These are phyloP conservation scores for Suhomyces kunorum DNA, from an alignment of 1,139 yeast species.

Conservation along the genomic window DNA sequence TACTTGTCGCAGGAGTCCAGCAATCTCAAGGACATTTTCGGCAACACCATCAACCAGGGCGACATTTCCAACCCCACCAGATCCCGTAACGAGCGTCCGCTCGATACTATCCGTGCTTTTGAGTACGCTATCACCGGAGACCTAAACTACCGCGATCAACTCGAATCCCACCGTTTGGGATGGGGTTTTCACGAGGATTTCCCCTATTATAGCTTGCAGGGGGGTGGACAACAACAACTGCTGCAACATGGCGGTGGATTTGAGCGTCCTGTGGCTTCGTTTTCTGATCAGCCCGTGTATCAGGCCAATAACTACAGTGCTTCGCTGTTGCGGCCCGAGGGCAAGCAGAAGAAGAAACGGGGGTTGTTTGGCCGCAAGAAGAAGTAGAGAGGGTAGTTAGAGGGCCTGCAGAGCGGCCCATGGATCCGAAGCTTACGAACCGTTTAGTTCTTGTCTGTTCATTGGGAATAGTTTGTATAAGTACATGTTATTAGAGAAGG, in stretches of 20 bases:
- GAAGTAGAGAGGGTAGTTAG: conserved; percentile 8
- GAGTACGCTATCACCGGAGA: conserved; percentile 95
- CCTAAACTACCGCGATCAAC: conserved; percentile 67
- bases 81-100: conserved; percentile 88
- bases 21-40: conserved; percentile 77
- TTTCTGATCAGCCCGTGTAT: conserved; percentile 64
- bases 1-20: conserved; percentile 28
- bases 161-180: conserved; percentile 76
- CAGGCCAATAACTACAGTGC: conserved; percentile 56
- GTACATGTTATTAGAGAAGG: no score
- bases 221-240: conserved; percentile 20
- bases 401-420: background rate
- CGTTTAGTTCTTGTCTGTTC: conserved; percentile 8
- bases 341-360: conserved; percentile 56
- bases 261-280: conserved; percentile 26
- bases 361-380: conserved; percentile 73
- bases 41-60: conserved; percentile 68
- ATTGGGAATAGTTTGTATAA: conserved; percentile 1
- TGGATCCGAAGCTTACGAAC: conserved; percentile 4
- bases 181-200: conserved; percentile 66
- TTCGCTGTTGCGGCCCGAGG: conserved; percentile 39
- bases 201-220: conserved; percentile 35
- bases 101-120: conserved; percentile 90
- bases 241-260: conserved; percentile 16
- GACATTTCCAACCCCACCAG: conserved; percentile 93